Evolutionary conservation across 176 grass and related monocot genomes (phyloP).

Genomic region (Hsuehochloa calcarea): DNA sequence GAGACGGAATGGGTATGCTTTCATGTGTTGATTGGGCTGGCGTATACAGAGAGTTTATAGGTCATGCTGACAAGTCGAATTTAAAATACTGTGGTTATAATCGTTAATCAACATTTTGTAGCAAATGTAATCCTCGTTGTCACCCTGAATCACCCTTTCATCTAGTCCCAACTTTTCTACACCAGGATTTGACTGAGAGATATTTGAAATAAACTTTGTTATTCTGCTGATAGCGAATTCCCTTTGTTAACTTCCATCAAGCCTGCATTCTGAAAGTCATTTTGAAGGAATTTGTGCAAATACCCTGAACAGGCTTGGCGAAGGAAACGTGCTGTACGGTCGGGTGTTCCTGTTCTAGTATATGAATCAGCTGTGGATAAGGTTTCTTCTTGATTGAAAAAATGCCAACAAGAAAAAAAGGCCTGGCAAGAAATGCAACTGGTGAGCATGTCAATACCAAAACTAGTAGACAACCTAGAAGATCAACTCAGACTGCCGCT

Average conservation of each 20-base stretch:
- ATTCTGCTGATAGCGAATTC: neutral
- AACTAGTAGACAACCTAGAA: slow-evolving; percentile 48
- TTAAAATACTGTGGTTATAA: neutral
- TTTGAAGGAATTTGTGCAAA: neutral
- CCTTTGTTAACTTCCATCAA: neutral
- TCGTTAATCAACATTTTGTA: neutral
- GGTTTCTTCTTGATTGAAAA: slow-evolving; percentile 30
- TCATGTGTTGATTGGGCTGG: neutral
- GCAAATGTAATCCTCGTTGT: neutral
- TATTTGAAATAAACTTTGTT: neutral
- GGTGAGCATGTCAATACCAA: slow-evolving; percentile 43
- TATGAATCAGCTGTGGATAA: neutral
- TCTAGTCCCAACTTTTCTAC: neutral
- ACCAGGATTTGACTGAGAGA: neutral
- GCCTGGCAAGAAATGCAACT: slow-evolving; percentile 52
- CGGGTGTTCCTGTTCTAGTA: neutral
- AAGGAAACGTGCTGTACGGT: neutral
- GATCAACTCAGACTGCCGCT: slow-evolving; percentile 33
- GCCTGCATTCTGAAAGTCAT: neutral
- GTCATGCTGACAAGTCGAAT: neutral
- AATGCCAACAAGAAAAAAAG: slow-evolving; percentile 84
- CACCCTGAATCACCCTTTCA: neutral
- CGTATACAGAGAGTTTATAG: neutral
- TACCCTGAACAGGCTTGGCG: neutral
- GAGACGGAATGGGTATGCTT: neutral